Evolutionary conservation across 164 flowering plant species (phyloP).

Genomic region (Hamamelis virginiana): DNA sequence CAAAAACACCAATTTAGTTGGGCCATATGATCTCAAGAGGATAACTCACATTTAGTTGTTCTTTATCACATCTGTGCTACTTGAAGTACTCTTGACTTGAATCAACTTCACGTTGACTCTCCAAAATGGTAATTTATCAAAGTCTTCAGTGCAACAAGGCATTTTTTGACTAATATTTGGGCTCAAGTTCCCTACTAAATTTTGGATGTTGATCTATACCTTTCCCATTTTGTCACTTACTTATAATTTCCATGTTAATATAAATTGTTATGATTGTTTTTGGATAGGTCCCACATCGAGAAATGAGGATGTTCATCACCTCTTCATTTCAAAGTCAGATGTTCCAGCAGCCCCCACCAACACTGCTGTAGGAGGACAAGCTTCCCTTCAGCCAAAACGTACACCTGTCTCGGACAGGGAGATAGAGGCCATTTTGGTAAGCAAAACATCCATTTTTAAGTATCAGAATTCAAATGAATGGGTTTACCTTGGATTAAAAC

Average conservation of each 20-base stretch:
- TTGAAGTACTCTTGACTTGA: slow-evolving; percentile 1
- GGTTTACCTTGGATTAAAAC: no score
- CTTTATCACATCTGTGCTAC: not conserved
- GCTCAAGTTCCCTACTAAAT: no score
- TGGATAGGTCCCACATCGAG: slow-evolving; percentile 14
- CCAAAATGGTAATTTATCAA: not conserved
- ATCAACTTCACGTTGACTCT: not conserved
- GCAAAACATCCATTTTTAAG: not conserved
- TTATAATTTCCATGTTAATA: no score
- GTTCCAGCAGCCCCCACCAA: slow-evolving; percentile 36
- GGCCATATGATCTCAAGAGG: not conserved
- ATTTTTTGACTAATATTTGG: no score
- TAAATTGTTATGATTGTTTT: not conserved
- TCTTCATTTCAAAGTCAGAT: slow-evolving; percentile 18
- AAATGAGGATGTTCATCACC: not conserved
- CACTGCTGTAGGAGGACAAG: slow-evolving; percentile 41
- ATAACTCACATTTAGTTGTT: not conserved
- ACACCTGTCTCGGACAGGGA: slow-evolving; percentile 45
- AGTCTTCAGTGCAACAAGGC: not conserved
- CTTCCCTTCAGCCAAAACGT: slow-evolving; percentile 50
- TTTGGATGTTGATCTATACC: no score
- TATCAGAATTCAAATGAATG: not conserved
- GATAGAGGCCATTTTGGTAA: slow-evolving; percentile 51
- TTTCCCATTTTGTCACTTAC: no score
- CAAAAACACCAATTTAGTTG: not conserved